Base-by-base conservation (phyloP, 192 early-diverging fungal genomes). In the Mycoemilia scoparia region DNA sequence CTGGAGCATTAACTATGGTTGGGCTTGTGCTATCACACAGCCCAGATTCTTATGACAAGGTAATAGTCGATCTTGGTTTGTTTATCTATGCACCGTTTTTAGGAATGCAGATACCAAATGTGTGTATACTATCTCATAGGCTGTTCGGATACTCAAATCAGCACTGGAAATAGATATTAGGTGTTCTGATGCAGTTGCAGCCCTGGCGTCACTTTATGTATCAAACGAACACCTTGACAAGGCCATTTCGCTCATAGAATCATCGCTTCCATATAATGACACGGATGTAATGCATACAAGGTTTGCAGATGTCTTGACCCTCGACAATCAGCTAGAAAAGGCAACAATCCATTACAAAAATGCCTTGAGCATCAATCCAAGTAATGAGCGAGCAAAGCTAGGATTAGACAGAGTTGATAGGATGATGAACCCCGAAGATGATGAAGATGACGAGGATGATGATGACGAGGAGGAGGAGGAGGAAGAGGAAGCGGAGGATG, bases 1-100 rank as follows among this genome's bases (percentile, higher is more conserved):
- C 60, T 0, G 33, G 26, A 4, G 39, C 60, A 2, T 27, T 64
- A 25, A 53, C 60, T 0, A 26, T 43, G 24, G 46, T 64, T 7
- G 60, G 60, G 3, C 8, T 43, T 0, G 60, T 64, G 17, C 36
- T 57, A 32, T 44, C 60, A 12, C 60, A 64, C 17, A 57, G 54
- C 21, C 17, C 54, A 0, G 60, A 57, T 26, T 43, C 44, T 18
- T 23, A 43, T 29, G 53, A 44, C 7, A 62, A 56, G 38, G n/a
- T n/a, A n/a, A n/a, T n/a, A n/a, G n/a, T n/a, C n/a, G n/a, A n/a
- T n/a, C n/a, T n/a, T n/a, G n/a, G n/a, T n/a, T n/a, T n/a, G n/a
- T n/a, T n/a, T n/a, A n/a, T n/a, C n/a, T n/a, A n/a, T n/a, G n/a
- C n/a, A n/a, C n/a, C n/a, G n/a, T n/a, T n/a, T n/a, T n/a, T n/a